A percentile compares a stretch with the other conserved stretches of the same genome.
phyloP scores from a whole-genome alignment of 805 yeast genomes.

The Groenewaldozyma salmanticensis region DNA sequence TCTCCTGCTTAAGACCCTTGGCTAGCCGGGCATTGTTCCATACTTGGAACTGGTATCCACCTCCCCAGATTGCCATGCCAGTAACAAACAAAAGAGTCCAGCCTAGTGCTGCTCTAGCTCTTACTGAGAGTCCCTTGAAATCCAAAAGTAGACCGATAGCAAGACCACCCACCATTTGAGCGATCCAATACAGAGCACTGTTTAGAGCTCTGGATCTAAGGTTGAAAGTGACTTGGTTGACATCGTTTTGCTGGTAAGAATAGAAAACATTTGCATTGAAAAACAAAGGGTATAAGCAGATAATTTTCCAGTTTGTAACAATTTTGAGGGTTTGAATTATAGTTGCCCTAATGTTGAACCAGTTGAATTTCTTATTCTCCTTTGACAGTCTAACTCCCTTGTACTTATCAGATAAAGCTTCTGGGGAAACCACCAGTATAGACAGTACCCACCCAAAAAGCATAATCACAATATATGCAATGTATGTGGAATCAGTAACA shows the following conservation, averaged over 20 bases:
- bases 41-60: conserved; percentile 41
- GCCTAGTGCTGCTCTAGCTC: conserved; percentile 37
- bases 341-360: conserved; percentile 36
- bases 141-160: conserved; percentile 42
- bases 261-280: conserved; percentile 58
- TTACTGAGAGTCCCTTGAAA: conserved; percentile 31
- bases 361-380: conserved; percentile 35
- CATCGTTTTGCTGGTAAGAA: conserved; percentile 53
- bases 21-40: conserved; percentile 9
- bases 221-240: conserved; percentile 46
- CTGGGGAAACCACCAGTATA: conserved; percentile 35
- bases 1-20: conserved; percentile 22
- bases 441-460: conserved; percentile 37
- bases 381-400: conserved; percentile 2
- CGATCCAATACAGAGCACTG: conserved; percentile 51
- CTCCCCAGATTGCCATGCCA: conserved; percentile 48
- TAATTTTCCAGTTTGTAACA: conserved; percentile 34
- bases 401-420: conserved; percentile 39
- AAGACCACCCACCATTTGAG: conserved; percentile 50
- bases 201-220: conserved; percentile 52
- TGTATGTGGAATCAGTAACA: conserved; percentile 40
- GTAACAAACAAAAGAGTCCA: conserved; percentile 31
- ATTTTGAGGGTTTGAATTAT: conserved; percentile 28
- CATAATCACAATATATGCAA: conserved; percentile 46
- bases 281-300: conserved; percentile 49